Base-by-base conservation (phyloP, 2,329 filamentous ascomycete genomes). In the Fusarium nygamai region DNA sequence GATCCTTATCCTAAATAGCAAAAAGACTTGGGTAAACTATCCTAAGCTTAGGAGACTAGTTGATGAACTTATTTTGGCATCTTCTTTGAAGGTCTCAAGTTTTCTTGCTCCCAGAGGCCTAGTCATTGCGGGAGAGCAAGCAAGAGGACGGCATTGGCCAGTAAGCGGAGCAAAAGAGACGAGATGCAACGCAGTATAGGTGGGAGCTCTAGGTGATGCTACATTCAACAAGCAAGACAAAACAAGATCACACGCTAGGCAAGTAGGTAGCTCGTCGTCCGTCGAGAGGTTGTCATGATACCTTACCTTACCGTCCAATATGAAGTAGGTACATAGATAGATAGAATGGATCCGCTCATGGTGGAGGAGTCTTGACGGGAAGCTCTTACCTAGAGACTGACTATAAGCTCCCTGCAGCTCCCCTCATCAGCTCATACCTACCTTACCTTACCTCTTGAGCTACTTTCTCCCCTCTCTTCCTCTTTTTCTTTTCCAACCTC, bases 251-350 rank as follows among this genome's bases (percentile, higher is more conserved):
- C 46, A 54, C 54, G 38, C 41, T 62, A 62, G 51, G 34, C 34
- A 54, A 48, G 46, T 29, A 47, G 46, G 24, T 47, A 47, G 34
- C 57, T 51, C n/a, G 12, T 69, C 47, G 65, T 36, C 33, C 27
- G 27, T 41, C 48, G 61, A 67, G 67, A 67, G 61, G 67, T 72
- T 74, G 67, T 74, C 71, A 74, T 74, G 71, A 74, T 72, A 60
- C 39, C 48, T 43, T 46, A 24, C 17, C 44, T 46, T 20, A 27
- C 24, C 24, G 19, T 46, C 44, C 24, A 47, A 36, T 36, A 36
- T 14, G 13, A 16, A 34, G 33, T 34, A 29, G 29, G 29, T 31
- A 31, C 31, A n/a, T n/a, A n/a, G n/a, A 31, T 31, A 36, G 29
- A 13, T 34, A 19, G 48, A 24, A 41, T 36, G 67, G 59, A 63